Conservation (phyloP, 2,329 filamentous ascomycete species). For the Botrytis deweyae region DNA sequence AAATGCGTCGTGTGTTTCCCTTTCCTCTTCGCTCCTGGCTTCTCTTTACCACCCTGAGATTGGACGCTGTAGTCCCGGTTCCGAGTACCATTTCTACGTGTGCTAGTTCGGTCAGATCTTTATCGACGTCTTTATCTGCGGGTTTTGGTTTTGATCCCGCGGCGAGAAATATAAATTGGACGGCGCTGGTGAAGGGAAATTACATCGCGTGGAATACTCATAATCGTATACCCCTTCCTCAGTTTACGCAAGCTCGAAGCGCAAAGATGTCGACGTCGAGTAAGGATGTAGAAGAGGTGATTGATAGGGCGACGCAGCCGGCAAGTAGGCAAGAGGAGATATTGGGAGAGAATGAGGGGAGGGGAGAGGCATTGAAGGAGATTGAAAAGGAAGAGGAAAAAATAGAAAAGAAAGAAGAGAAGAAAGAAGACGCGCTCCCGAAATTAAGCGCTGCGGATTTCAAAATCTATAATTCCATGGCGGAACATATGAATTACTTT, state of each 20-base stretch:
- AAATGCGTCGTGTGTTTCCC: neutral
- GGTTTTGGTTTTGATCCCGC: neutral
- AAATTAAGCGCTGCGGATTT: conserved; percentile 59
- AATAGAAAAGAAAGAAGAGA: conserved; percentile 25
- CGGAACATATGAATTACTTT: conserved; percentile 62
- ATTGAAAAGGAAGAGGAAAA: conserved; percentile 21
- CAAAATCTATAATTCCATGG: conserved; percentile 59
- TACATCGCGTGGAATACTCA: neutral
- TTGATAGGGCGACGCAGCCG: conserved; percentile 60
- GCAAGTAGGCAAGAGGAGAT: conserved; percentile 47
- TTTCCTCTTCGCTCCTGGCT: neutral
- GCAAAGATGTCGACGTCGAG: conserved; percentile 12
- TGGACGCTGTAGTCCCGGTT: neutral
- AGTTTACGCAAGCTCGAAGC: neutral
- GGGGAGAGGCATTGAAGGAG: conserved; percentile 51
- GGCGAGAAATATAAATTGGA: neutral
- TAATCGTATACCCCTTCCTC: neutral
- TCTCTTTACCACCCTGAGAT: conserved; percentile 3
- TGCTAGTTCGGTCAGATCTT: neutral
- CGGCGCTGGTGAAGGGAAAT: neutral
- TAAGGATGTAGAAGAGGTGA: conserved; percentile 1
- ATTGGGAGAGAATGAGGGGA: conserved; percentile 41
- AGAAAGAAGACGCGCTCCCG: conserved; percentile 43
- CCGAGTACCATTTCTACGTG: neutral
- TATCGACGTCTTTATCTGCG: neutral